phyloP scores from a whole-genome alignment of 1,139 yeast genomes.

The Petasospora fabianii region DNA sequence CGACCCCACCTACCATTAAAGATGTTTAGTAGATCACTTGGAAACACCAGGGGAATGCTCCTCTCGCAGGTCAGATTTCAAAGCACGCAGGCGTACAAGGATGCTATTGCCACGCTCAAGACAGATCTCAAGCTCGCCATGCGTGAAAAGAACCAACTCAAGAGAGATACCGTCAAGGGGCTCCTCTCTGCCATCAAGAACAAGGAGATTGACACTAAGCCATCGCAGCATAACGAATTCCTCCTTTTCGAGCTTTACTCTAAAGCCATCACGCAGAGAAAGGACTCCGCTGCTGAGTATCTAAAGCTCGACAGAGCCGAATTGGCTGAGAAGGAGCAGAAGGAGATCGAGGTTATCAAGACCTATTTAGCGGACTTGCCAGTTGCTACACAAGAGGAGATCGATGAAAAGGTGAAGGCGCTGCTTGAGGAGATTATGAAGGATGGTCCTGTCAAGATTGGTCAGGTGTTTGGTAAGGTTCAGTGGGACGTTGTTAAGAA shows the following conservation, averaged over 20 bases:
- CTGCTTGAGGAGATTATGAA: constrained; percentile 34
- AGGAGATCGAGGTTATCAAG: constrained; percentile 45
- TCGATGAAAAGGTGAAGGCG: constrained; percentile 39
- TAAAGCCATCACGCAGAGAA: constrained; percentile 51
- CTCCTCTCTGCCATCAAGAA: constrained; percentile 58
- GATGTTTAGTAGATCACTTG: too few species aligned
- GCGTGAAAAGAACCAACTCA: constrained; percentile 40
- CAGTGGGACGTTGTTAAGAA: constrained; percentile 45
- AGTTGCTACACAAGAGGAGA: constrained; percentile 48
- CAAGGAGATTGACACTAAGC: constrained; percentile 50
- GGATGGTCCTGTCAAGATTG: constrained; percentile 33
- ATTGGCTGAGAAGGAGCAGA: constrained; percentile 50
- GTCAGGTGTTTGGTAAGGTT: constrained; percentile 41
- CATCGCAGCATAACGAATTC: constrained; percentile 44
- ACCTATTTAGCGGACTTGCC: constrained; percentile 43
- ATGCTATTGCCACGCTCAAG: constrained; percentile 36
- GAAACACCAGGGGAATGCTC: too few species aligned
- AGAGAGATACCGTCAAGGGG: constrained; percentile 54
- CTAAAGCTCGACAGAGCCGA: constrained; percentile 48
- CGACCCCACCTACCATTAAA: too few species aligned
- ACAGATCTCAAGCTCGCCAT: constrained; percentile 47
- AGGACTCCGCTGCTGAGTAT: constrained; percentile 51
- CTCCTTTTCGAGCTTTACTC: constrained; percentile 43
- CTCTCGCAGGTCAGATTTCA: constrained; percentile 32
- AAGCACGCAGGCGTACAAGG: constrained; percentile 26